Evolutionary conservation across 2,329 filamentous ascomycete species (phyloP), one percentile per base, ranked within the genome.

Genomic region (Colletotrichum lindemuthianum): DNA sequence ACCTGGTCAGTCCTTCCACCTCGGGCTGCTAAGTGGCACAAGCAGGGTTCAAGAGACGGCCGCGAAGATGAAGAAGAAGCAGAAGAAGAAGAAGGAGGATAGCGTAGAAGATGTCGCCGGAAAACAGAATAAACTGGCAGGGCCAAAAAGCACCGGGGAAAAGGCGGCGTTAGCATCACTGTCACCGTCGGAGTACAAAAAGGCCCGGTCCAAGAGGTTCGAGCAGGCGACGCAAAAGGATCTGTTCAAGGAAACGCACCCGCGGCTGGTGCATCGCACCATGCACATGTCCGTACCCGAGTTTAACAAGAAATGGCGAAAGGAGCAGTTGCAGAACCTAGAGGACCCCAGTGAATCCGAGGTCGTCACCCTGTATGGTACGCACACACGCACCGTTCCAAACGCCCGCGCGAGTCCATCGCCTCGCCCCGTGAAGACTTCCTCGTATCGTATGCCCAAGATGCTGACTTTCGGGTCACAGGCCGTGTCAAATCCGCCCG

Each of bases 401-500:
- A 37, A 51, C 40, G 24, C 40, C 53, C 34, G 43, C 43, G 43
- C 10, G 43, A 45, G 43, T 16, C 24, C 43, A 16, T 44, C 33
- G 41, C 56, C 24, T 47, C 45, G 33, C 49, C 40, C 40, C 32
- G 33, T 16, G 11, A 32, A 37, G 8, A 7, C n/a, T n/a, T 34
- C 36, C 15, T 34, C 50, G 13, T 34, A 24, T 24, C 24, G 24
- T 4, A 24, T 24, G 24, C 24, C 24, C 24, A 24, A 4, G 24
- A 24, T 70, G 63, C 69, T 69, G 54, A 60, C 60, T 39, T 54
- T 24, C 52, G 50, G 44, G 65, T 49, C 65, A 60, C 64, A 89
- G 92, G 93, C 77, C 92, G 93, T 74, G 84, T 97, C 68, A 83
- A 85, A 72, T 88, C 89, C 50, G 86, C 91, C 73, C 91, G 92